Percentiles rank a stretch among this genome's conserved stretches.
These are phyloP conservation scores for Nicotiana otophora DNA, from an alignment of 257 asterid species.

Conservation along the genomic window DNA sequence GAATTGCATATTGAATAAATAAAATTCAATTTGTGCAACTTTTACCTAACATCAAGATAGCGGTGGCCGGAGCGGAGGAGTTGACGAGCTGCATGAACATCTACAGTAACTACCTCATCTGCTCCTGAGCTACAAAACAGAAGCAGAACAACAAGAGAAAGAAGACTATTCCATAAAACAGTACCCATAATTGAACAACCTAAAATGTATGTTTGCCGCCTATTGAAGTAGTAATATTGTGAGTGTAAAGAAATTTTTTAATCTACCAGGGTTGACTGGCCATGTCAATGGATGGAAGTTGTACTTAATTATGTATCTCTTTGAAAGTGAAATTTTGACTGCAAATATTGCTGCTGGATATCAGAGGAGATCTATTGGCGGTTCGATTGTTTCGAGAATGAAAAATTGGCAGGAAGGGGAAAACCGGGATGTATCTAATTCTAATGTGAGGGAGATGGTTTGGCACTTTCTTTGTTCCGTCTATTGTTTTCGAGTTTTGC, in stretches of 20 bases:
- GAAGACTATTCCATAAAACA: not conserved
- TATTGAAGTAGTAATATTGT: not conserved
- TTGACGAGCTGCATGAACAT: slow-evolving; percentile 53
- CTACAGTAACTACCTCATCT: slow-evolving; percentile 44
- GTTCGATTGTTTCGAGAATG: not conserved
- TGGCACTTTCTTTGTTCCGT: not conserved
- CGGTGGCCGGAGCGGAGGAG: slow-evolving; percentile 45
- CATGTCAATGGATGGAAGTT: not conserved
- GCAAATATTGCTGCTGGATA: not conserved
- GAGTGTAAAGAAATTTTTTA: not conserved
- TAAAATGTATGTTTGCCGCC: not conserved
- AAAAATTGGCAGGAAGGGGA: not conserved
- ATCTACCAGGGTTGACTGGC: not conserved
- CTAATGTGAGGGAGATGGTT: not conserved
- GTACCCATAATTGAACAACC: not conserved
- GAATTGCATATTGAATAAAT: not conserved
- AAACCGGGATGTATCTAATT: not conserved
- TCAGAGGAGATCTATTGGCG: slow-evolving; percentile 1
- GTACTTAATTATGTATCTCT: not conserved
- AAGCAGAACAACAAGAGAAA: slow-evolving; percentile 2
- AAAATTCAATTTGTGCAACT: too few relatives aligned
- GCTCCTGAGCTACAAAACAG: slow-evolving; percentile 32
- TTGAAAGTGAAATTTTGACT: not conserved
- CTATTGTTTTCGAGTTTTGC: not conserved
- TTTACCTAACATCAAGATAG: slow-evolving; percentile 83